These are phyloP conservation scores for Hanseniaspora thailandica DNA, from an alignment of 805 yeast species.

Conservation along the genomic window DNA sequence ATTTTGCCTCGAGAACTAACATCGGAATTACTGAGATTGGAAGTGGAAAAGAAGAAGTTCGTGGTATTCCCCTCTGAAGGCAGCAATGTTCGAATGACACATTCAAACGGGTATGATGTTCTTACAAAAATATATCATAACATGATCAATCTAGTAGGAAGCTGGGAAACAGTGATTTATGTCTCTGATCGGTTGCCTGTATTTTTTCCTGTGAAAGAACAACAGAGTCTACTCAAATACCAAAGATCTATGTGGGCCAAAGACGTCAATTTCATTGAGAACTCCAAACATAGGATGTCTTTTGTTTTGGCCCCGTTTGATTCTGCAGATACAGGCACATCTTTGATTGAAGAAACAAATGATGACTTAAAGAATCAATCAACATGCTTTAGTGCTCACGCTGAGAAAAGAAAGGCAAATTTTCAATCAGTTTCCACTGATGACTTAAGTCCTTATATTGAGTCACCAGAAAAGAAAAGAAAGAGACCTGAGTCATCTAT, in stretches of 20 bases:
- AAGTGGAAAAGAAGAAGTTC: slow-evolving; percentile 14
- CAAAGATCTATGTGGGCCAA: slow-evolving; percentile 14
- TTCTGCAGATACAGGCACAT: no score
- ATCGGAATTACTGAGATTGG: slow-evolving; percentile 31
- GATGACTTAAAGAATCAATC: no score
- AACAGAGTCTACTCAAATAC: neutral
- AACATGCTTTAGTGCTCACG: neutral
- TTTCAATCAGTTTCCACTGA: neutral
- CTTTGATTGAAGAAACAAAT: no score
- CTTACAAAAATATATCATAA: slow-evolving; percentile 38
- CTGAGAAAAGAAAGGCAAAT: neutral
- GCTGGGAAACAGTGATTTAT: slow-evolving; percentile 19
- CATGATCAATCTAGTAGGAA: slow-evolving; percentile 42
- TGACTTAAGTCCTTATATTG: neutral
- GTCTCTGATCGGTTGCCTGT: slow-evolving; percentile 15
- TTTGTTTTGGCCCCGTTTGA: neutral
- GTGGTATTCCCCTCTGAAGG: slow-evolving; percentile 11
- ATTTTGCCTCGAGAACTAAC: slow-evolving; percentile 46
- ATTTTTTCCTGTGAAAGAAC: slow-evolving; percentile 8
- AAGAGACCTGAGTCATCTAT: slow-evolving; percentile 1
- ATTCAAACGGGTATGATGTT: slow-evolving; percentile 31
- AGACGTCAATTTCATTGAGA: slow-evolving; percentile 12
- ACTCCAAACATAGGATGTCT: neutral
- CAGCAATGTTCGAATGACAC: slow-evolving; percentile 13
- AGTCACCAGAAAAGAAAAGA: slow-evolving; percentile 3